Evolutionary conservation across 2,329 filamentous ascomycete genomes (phyloP).

Genomic region (Ophiosphaerella narmari): DNA sequence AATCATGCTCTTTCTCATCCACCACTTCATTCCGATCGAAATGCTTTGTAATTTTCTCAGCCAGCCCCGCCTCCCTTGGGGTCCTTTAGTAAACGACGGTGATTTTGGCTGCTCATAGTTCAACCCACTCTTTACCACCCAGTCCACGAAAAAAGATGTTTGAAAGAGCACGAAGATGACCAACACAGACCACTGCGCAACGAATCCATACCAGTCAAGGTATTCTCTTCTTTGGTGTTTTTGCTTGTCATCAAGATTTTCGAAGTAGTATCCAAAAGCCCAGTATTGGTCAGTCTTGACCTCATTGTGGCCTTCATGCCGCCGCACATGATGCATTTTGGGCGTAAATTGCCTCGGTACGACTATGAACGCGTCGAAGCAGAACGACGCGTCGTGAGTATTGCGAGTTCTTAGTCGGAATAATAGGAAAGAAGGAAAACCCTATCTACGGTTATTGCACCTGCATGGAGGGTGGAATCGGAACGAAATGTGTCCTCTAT

Average conservation of each 20-base stretch:
- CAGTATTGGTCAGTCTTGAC: constrained; percentile 31
- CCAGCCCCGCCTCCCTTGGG: constrained; percentile 29
- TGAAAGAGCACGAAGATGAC: constrained; percentile 52
- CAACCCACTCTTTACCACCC: constrained; percentile 33
- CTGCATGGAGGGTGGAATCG: not conserved
- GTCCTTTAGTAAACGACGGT: constrained; percentile 46
- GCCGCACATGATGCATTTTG: constrained; percentile 22
- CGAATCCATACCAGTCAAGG: constrained; percentile 60
- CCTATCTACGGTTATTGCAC: not conserved
- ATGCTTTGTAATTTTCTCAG: constrained; percentile 24
- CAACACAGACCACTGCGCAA: constrained; percentile 61
- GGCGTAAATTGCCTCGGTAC: not conserved
- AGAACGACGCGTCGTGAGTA: not conserved
- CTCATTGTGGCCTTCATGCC: constrained; percentile 30
- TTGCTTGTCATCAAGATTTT: constrained; percentile 56
- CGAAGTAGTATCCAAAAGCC: constrained; percentile 57
- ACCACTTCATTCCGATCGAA: constrained; percentile 45
- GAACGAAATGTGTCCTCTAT: not conserved
- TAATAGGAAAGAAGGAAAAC: not conserved
- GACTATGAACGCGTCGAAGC: too few relatives aligned
- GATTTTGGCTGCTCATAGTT: constrained; percentile 47
- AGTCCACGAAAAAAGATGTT: constrained; percentile 43
- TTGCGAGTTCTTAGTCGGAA: not conserved
- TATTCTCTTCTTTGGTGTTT: constrained; percentile 56
- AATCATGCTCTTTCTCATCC: constrained; percentile 52